Percentiles rank a stretch among this genome's conserved stretches.
These are phyloP conservation scores for Trichoderma sp. DNA, from an alignment of 2,329 filamentous ascomycete species.

Conservation along the genomic window DNA sequence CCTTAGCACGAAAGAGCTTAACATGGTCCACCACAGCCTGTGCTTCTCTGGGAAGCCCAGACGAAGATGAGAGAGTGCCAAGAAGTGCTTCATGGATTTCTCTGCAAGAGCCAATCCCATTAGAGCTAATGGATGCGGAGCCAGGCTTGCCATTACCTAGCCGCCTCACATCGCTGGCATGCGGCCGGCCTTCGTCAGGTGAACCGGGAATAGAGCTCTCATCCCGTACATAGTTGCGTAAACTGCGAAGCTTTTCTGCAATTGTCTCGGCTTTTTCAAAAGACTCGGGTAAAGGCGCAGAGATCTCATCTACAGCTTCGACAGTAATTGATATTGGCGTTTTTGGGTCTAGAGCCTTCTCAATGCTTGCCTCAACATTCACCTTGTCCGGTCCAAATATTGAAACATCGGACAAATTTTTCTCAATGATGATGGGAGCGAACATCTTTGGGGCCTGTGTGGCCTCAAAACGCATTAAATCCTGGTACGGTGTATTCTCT, in stretches of 20 bases:
- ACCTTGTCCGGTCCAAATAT: constrained; percentile 55
- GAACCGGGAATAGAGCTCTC: constrained; percentile 26
- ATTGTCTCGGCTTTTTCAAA: constrained; percentile 43
- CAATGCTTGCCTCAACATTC: constrained; percentile 42
- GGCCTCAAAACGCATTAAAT: constrained; percentile 58
- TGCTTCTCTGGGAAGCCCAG: constrained; percentile 49
- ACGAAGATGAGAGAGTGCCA: constrained; percentile 42
- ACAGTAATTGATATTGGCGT: constrained; percentile 34
- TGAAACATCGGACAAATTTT: constrained; percentile 51
- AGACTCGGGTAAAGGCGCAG: constrained; percentile 38
- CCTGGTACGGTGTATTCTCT: constrained; percentile 53
- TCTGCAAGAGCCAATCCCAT: constrained; percentile 46
- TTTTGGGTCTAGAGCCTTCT: constrained; percentile 39
- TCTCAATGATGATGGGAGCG: constrained; percentile 53
- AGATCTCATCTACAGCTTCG: constrained; percentile 37
- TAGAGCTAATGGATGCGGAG: constrained; percentile 39
- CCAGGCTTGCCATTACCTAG: constrained; percentile 31
- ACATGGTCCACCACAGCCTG: constrained; percentile 54
- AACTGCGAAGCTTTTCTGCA: constrained; percentile 47
- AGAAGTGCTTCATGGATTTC: constrained; percentile 58
- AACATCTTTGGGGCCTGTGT: constrained; percentile 51
- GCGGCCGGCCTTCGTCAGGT: constrained; percentile 27
- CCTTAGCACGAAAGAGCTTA: constrained; percentile 59
- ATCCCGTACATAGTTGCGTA: constrained; percentile 41
- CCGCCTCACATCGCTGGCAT: constrained; percentile 27